Conservation (phyloP, 2,329 filamentous ascomycete species). For the Colletotrichum graminicola region DNA sequence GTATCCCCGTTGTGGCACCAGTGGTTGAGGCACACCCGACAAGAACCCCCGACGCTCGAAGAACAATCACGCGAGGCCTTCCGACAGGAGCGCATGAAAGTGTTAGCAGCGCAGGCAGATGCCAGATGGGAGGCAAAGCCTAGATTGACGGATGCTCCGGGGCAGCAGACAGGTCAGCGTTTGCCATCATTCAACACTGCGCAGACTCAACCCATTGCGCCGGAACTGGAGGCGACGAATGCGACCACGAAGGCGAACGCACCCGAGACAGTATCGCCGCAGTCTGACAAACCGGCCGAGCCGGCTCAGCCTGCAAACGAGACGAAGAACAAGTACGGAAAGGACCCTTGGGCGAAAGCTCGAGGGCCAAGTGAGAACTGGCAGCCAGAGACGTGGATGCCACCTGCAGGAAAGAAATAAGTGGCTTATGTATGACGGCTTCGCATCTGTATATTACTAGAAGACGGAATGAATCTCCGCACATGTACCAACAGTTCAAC, state of each 20-base stretch:
- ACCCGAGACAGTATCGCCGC: slow-evolving; percentile 3
- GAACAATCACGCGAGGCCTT: slow-evolving; percentile 68
- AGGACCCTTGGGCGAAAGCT: slow-evolving; percentile 71
- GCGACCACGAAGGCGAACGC: slow-evolving; percentile 26
- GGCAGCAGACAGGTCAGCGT: slow-evolving; percentile 46
- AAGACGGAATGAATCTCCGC: slow-evolving; percentile 22
- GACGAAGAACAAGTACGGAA: slow-evolving; percentile 41
- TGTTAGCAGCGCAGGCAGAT: slow-evolving; percentile 71
- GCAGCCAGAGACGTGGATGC: slow-evolving; percentile 75
- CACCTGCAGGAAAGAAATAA: slow-evolving; percentile 54
- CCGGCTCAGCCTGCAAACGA: not conserved
- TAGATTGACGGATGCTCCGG: slow-evolving; percentile 59
- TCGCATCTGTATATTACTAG: slow-evolving; percentile 28
- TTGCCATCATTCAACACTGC: slow-evolving; percentile 47
- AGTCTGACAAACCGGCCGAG: slow-evolving; percentile 17
- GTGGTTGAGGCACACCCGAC: slow-evolving; percentile 73
- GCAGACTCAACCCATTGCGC: slow-evolving; percentile 35
- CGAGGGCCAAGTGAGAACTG: slow-evolving; percentile 72
- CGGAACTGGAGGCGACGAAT: slow-evolving; percentile 33
- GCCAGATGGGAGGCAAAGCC: slow-evolving; percentile 73
- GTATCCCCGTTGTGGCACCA: slow-evolving; percentile 76
- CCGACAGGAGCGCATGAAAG: slow-evolving; percentile 65
- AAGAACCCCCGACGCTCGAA: slow-evolving; percentile 64
- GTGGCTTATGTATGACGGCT: not conserved
- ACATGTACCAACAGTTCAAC: slow-evolving; percentile 28